Conservation (phyloP, 306 rosid genomes). For the Purshia tridentata region DNA sequence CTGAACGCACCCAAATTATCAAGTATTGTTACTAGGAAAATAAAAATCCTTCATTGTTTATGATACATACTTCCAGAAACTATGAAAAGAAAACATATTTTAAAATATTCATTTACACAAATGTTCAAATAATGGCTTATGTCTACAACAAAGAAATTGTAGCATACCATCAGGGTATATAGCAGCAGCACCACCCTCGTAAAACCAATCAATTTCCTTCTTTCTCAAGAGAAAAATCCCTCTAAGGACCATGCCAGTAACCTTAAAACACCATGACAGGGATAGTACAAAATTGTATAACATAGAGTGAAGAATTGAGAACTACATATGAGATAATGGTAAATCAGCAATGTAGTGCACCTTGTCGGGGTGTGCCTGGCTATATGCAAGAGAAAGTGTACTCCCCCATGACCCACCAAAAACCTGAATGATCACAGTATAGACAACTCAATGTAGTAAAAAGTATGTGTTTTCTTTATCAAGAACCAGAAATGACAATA, state of each 20-base stretch:
- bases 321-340: neutral
- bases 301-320: constrained; percentile 17
- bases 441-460: constrained; percentile 18
- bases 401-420: constrained; percentile 99
- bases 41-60: neutral
- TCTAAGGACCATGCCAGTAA: constrained; percentile 80
- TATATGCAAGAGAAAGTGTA: constrained; percentile 87
- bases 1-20: neutral
- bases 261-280: constrained; percentile 53
- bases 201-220: constrained; percentile 98
- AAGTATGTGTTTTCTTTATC: constrained; percentile 8
- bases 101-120: neutral
- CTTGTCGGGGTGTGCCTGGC: constrained; percentile 93
- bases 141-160: constrained; percentile 17
- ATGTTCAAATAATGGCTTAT: neutral
- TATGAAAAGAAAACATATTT: neutral
- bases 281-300: constrained; percentile 18
- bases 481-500: constrained; percentile 20
- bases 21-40: neutral
- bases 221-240: constrained; percentile 89
- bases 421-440: constrained; percentile 54
- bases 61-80: constrained; percentile 5
- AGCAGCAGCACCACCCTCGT: constrained; percentile 98
- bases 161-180: constrained; percentile 86
- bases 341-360: constrained; percentile 33